Conservation (phyloP, 1,284 basidiomycete genomes). For the Lentinus polychrous region DNA sequence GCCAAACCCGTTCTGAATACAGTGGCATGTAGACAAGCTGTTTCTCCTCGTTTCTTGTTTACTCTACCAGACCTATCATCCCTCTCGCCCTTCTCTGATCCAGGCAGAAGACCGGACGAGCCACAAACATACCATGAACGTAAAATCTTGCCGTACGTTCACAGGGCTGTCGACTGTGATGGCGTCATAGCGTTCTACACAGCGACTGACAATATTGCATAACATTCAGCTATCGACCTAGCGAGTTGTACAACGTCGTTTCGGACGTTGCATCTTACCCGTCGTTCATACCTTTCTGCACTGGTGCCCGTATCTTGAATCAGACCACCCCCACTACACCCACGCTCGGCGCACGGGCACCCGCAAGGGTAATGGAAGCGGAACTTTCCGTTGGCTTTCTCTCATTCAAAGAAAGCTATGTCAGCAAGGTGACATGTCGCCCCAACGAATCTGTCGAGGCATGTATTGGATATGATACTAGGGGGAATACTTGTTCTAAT, state of each 20-base stretch:
- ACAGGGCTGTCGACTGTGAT: conserved; percentile 2
- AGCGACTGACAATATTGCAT: neutral
- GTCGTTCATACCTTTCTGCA: conserved; percentile 88
- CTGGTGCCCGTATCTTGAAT: conserved; percentile 62
- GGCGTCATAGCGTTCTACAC: conserved; percentile 4
- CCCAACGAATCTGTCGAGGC: conserved; percentile 79
- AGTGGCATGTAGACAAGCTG: conserved; percentile 8
- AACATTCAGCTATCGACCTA: conserved; percentile 53
- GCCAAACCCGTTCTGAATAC: neutral
- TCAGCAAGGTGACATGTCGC: conserved; percentile 75
- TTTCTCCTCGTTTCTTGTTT: conserved; percentile 29
- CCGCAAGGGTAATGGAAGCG: conserved; percentile 53
- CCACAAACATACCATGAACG: conserved; percentile 49
- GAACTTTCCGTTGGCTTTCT: conserved; percentile 89
- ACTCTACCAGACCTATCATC: conserved; percentile 34
- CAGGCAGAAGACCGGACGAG: conserved; percentile 18
- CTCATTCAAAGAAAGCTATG: conserved; percentile 82
- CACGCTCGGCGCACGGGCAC: conserved; percentile 8
- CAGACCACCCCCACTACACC: conserved; percentile 21
- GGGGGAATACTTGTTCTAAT: neutral
- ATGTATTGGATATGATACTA: conserved; percentile 20
- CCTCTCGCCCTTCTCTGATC: conserved; percentile 29
- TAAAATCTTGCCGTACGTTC: conserved; percentile 75
- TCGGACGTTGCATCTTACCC: conserved; percentile 85
- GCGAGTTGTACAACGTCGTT: conserved; percentile 82